Evolutionary conservation across 306 rosid genomes (phyloP), one percentile per base, ranked within the genome.

Genomic region (Castanospermum australe): DNA sequence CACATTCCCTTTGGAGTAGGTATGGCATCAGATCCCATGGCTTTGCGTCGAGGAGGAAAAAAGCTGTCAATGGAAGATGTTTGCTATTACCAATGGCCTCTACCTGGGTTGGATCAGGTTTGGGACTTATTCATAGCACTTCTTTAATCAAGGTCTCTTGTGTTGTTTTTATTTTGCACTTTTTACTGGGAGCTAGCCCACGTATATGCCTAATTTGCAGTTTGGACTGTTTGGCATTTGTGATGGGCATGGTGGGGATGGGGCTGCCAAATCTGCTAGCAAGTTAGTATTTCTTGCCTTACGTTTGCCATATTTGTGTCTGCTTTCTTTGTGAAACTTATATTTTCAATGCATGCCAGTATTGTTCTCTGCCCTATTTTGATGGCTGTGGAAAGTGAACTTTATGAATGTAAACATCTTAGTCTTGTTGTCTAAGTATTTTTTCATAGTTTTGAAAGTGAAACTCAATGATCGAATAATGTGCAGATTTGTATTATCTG

Each of bases 231-330:
- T 96, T 75, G 96, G 93, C 69, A 79, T 96, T 52, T 93, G 96
- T 45, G 99, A 96, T 83, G 99, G 99, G 24, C 99, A 96, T 80
- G 93, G 97, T 41, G 99, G 99, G 79, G 94, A 80, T 55, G 97
- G 51, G 79, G 99, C 97, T 28, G 98, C 99, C 59, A 91, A 74
- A 88, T 83, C 86, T 89, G 99, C 96, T 78, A 91, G 96, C 96
- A 92, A 88, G 99, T 96, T 82, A 96, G 96, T 89, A 72, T 76
- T 82, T 71, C 54, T 30, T 50, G 77, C 72, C 84, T 85, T 63
- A 28, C 79, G 70, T 81, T 15, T 67, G 71, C 83, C 67, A 71
- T 82, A 50, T 13, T 64, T 73, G 47, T 56, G 73, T 65, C 57
- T 83, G 61, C 28, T 24, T 21, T 67, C 73, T 70, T 42, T 55